Evolutionary conservation across 345 rosid species (phyloP).

Genomic region (Lumnitzera littorea): DNA sequence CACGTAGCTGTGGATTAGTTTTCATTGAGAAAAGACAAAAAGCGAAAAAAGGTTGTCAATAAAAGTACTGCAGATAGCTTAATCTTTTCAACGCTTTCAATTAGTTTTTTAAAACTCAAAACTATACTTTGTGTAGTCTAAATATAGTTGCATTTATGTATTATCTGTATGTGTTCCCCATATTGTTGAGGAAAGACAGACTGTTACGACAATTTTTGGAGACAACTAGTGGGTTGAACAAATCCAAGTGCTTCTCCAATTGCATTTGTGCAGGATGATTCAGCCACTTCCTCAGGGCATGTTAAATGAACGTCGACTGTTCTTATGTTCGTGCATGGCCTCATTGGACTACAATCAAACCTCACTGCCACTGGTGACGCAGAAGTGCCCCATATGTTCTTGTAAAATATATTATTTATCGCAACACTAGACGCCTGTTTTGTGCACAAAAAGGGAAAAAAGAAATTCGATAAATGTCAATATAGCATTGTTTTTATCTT

Average conservation of each 20-base stretch:
- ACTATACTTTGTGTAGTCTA: no score
- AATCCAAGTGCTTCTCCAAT: conserved; percentile 17
- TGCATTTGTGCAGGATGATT: conserved; percentile 25
- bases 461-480: no score
- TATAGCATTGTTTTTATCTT: no score
- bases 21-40: no score
- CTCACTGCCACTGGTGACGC: conserved; percentile 29
- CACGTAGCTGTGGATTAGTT: no score
- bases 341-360: conserved; percentile 26
- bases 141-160: no score
- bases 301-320: conserved; percentile 23
- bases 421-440: conserved; percentile 22
- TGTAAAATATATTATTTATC: conserved; percentile 23
- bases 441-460: background rate
- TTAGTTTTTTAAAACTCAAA: no score
- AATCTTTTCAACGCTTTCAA: no score
- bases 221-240: conserved; percentile 23
- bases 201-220: conserved; percentile 4
- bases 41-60: no score
- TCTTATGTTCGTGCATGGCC: conserved; percentile 25
- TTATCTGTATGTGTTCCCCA: no score
- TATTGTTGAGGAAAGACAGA: background rate
- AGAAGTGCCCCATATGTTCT: conserved; percentile 31
- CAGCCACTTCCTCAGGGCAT: conserved; percentile 15
- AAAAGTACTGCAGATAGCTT: no score